These are phyloP conservation scores for Prunus davidiana DNA, from an alignment of 306 rosid species.

Conservation along the genomic window DNA sequence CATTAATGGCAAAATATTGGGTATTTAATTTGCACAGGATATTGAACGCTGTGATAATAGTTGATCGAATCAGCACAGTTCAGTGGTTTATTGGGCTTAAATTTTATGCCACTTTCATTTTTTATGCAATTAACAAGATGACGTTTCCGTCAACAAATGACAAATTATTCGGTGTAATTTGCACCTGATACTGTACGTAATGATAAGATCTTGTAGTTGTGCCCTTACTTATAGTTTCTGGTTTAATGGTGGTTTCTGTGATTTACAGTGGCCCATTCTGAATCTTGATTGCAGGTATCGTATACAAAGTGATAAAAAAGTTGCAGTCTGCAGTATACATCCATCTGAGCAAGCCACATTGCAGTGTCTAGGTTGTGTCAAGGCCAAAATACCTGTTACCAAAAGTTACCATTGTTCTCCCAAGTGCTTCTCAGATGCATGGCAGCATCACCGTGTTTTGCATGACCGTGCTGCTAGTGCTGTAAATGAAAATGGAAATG, in stretches of 20 bases:
- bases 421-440: slow-evolving; percentile 91
- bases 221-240: neutral
- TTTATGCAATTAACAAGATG: too few relatives aligned
- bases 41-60: too few relatives aligned
- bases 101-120: too few relatives aligned
- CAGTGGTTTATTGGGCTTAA: too few relatives aligned
- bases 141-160: too few relatives aligned
- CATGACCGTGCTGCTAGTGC: slow-evolving; percentile 97
- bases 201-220: neutral
- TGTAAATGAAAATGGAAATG: slow-evolving; percentile 82
- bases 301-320: slow-evolving; percentile 80
- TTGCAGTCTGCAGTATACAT: slow-evolving; percentile 88
- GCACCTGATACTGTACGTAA: neutral
- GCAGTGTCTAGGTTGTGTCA: slow-evolving; percentile 87
- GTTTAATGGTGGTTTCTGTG: slow-evolving; percentile 7
- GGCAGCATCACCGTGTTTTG: slow-evolving; percentile 96
- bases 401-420: slow-evolving; percentile 93
- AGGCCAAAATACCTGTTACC: slow-evolving; percentile 74
- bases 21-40: too few relatives aligned
- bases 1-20: too few relatives aligned
- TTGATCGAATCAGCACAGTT: too few relatives aligned
- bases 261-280: slow-evolving; percentile 6
- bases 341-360: slow-evolving; percentile 92
- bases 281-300: slow-evolving; percentile 70
- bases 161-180: too few relatives aligned